Evolutionary conservation across 2,329 filamentous ascomycete genomes (phyloP), one percentile per base, ranked within the genome.

Genomic region (Emericellopsis cladophorae): DNA sequence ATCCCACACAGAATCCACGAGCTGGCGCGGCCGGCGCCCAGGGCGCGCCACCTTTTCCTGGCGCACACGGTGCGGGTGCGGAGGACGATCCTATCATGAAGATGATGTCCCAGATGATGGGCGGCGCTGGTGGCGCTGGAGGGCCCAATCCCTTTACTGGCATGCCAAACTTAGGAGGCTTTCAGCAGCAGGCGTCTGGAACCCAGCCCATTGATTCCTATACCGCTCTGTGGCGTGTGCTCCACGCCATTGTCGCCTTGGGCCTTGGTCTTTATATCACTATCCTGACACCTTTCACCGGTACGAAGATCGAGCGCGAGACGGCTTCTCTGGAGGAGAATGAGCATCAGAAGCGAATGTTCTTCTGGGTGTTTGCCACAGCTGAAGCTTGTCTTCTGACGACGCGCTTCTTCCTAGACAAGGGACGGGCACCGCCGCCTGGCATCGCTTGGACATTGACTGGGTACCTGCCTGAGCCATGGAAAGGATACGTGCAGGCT

Each of bases 341-440:
- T 18, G 57, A 60, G 43, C 55, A 49, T 38, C 57, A 53, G 35
- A 58, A 54, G 47, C 51, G 46, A 37, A 40, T 61, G 18, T 81
- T 88, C 60, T 88, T 90, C 59, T 86, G 79, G 66, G 71, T 84
- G n/a, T 92, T 90, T 55, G 80, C 83, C 6, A 86, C 84, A 1
- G 79, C 76, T 26, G 84, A 92, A 62, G 70, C 85, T 10, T 56
- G 85, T 40, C 65, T 90, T 46, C 75, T 90, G 47, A 81, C 77
- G 2, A 79, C 74, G 24, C 68, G 84, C 21, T 84, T 81, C 55
- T 77, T 87, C 49, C 54, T 86, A 40, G 82, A 87, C 50, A 76
- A 74, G 49, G 72, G 72, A 21, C 58, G 64, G 32, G 55, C 72
- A 36, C 73, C 74, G 45, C 74, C 73, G 4, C 60, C 66, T 22